Conservation (phyloP, 371 early-diverging fungal species). For the Dinochytrium kinnereticum region DNA sequence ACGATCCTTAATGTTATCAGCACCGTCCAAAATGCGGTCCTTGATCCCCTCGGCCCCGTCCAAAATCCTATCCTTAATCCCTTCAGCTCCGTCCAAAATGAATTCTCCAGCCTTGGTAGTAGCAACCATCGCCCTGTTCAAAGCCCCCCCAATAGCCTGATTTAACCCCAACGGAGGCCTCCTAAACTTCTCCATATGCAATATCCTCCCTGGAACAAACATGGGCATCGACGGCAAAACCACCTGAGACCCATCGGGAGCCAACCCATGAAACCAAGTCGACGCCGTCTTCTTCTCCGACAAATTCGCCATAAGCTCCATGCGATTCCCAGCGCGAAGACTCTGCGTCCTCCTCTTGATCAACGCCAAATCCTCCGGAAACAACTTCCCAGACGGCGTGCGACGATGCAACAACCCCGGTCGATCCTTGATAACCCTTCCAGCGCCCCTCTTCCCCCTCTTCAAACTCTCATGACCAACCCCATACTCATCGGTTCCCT, state of each 20-base stretch:
- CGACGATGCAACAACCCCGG: conserved; percentile 31
- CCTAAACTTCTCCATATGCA: conserved; percentile 48
- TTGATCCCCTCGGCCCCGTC: conserved; percentile 23
- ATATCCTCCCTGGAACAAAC: conserved; percentile 44
- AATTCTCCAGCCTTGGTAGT: conserved; percentile 23
- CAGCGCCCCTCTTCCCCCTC: not conserved
- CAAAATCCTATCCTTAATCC: conserved; percentile 21
- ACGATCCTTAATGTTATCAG: conserved; percentile 5
- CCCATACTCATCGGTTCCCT: not conserved
- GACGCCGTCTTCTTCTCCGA: not conserved
- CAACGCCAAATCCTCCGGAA: conserved; percentile 27
- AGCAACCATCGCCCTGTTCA: not conserved
- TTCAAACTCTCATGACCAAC: no score
- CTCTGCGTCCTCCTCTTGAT: conserved; percentile 20
- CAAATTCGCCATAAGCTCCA: not conserved
- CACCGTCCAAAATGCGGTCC: conserved; percentile 11
- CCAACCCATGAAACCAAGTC: conserved; percentile 21
- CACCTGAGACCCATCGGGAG: not conserved
- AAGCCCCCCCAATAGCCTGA: conserved; percentile 19
- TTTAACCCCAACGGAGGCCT: conserved; percentile 35
- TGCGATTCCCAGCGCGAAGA: conserved; percentile 18
- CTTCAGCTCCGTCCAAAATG: conserved; percentile 20
- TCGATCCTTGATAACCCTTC: conserved; percentile 17
- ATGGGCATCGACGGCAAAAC: conserved; percentile 32
- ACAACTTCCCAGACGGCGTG: conserved; percentile 29